Conservation (phyloP, 1,139 yeast species). For the Taphrina betulina region DNA sequence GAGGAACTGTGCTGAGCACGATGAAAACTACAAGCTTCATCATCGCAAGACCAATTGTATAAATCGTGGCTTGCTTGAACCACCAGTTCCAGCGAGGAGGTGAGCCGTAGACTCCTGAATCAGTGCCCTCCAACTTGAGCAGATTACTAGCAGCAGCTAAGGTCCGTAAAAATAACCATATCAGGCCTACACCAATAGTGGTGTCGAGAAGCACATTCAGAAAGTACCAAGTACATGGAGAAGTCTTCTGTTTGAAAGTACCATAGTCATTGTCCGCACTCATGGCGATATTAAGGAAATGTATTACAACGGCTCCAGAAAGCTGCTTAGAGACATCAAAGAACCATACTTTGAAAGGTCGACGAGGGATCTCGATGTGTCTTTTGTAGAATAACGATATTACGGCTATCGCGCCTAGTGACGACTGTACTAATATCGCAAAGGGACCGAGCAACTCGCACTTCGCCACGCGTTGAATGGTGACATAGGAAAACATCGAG, state of each 20-base stretch:
- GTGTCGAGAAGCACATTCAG: slow-evolving; percentile 84
- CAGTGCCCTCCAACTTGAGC: slow-evolving; percentile 57
- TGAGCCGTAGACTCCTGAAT: slow-evolving; percentile 79
- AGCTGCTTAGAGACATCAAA: slow-evolving; percentile 84
- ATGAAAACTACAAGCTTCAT: slow-evolving; percentile 59
- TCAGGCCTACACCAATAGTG: slow-evolving; percentile 87
- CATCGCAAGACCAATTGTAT: slow-evolving; percentile 56
- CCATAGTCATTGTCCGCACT: slow-evolving; percentile 38
- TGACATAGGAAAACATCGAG: too few relatives aligned
- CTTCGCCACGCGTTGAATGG: too few relatives aligned
- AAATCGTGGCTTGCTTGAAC: slow-evolving; percentile 69
- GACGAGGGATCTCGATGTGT: slow-evolving; percentile 40
- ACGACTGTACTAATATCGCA: slow-evolving; percentile 47
- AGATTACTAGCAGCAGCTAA: slow-evolving; percentile 54
- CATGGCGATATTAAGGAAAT: slow-evolving; percentile 51
- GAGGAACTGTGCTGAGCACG: slow-evolving; percentile 59
- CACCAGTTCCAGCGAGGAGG: slow-evolving; percentile 64
- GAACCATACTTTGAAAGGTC: slow-evolving; percentile 39
- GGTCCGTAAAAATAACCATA: slow-evolving; percentile 56
- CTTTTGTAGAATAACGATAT: slow-evolving; percentile 74
- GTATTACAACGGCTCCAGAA: slow-evolving; percentile 55
- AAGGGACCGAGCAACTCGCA: slow-evolving; percentile 51
- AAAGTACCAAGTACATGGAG: slow-evolving; percentile 77
- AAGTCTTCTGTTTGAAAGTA: slow-evolving; percentile 40
- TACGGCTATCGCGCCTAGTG: slow-evolving; percentile 71